These are phyloP conservation scores for Mucor piriformis DNA, from an alignment of 371 early-diverging fungal species.

Conservation along the genomic window DNA sequence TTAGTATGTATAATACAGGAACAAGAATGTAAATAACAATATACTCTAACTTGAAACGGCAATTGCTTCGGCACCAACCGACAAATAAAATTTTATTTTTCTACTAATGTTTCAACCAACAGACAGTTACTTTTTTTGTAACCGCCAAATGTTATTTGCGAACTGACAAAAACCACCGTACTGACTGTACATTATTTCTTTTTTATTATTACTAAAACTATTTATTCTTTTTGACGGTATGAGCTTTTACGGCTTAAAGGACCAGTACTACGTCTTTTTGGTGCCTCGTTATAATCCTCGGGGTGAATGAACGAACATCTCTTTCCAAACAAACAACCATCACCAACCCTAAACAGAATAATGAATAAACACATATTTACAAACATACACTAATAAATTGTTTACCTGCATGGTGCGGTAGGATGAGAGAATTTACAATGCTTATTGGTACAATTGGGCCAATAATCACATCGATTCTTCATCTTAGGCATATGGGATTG, in stretches of 20 bases:
- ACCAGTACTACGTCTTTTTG: constrained; percentile 3
- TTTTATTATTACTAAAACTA: no score
- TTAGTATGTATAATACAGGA: no score
- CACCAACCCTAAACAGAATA: constrained; percentile 41
- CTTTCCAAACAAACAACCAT: constrained; percentile 45
- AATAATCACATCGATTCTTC: constrained; percentile 58
- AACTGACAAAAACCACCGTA: no score
- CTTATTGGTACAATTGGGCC: constrained; percentile 66
- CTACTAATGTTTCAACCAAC: no score
- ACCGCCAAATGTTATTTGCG: no score
- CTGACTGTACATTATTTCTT: no score
- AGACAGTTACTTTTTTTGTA: no score
- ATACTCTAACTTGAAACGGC: no score
- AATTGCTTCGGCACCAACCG: no score
- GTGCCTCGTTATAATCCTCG: constrained; percentile 32
- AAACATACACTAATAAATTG: background rate
- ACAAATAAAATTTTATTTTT: no score
- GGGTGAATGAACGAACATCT: constrained; percentile 60
- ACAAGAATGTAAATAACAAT: no score
- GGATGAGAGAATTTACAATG: constrained; percentile 65
- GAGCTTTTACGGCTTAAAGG: no score
- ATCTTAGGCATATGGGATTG: constrained; percentile 40
- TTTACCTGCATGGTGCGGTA: constrained; percentile 54
- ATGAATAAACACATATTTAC: background rate
- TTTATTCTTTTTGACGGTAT: background rate